These are phyloP conservation scores for Tetradesmus obliquus DNA, from an alignment of 139 green algal species.

Conservation along the genomic window DNA sequence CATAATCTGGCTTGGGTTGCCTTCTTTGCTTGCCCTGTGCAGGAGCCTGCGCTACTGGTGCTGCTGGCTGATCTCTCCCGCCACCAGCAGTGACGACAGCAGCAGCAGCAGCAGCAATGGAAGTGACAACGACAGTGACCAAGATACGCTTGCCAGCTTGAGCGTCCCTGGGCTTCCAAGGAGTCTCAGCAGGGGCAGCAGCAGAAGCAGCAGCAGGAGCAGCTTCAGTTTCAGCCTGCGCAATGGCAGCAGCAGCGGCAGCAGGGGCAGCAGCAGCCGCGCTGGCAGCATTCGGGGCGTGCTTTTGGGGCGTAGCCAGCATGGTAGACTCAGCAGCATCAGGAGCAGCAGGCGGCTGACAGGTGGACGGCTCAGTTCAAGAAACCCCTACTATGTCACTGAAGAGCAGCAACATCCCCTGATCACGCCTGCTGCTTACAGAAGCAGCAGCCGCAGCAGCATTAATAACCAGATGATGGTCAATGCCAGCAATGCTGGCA, in stretches of 20 bases:
- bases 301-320: neutral
- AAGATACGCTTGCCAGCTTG: neutral
- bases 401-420: neutral
- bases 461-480: neutral
- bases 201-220: neutral
- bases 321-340: neutral
- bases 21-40: neutral
- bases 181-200: slow-evolving; percentile 8
- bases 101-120: slow-evolving; percentile 1
- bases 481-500: neutral
- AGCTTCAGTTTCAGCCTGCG: neutral
- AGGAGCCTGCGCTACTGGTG: slow-evolving; percentile 17
- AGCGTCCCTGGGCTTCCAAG: neutral
- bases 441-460: neutral
- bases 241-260: neutral
- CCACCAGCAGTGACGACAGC: slow-evolving; percentile 3
- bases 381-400: no score
- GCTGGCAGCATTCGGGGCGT: neutral
- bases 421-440: neutral
- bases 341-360: neutral
- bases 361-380: no score
- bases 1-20: neutral
- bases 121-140: neutral
- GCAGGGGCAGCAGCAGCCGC: neutral
- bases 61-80: slow-evolving; percentile 8